phyloP scores from a whole-genome alignment of 768 basidiomycete species.

The Trametes gibbosa region DNA sequence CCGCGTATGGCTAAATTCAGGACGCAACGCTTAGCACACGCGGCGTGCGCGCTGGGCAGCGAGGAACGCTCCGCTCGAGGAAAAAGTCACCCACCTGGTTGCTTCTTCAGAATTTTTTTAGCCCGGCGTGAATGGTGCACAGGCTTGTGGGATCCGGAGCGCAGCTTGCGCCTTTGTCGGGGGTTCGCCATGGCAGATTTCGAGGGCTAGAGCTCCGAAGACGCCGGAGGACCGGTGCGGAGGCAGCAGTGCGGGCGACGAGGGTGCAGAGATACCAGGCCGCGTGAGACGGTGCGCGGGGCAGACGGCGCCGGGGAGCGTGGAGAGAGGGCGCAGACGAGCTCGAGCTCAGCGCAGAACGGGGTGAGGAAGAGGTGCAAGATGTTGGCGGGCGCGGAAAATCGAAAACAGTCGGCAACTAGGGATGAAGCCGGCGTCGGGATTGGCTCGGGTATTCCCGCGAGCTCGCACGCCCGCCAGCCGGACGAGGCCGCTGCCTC shows the following conservation, averaged over 20 bases:
- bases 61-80: background rate
- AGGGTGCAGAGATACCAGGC: conserved; percentile 1
- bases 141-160: conserved; percentile 71
- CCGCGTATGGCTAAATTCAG: conserved; percentile 65
- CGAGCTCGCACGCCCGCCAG: conserved; percentile 11
- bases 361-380: background rate
- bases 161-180: conserved; percentile 83
- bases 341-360: background rate
- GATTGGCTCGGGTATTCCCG: conserved; percentile 15
- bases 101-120: conserved; percentile 75
- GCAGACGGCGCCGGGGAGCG: background rate
- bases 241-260: background rate
- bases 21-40: conserved; percentile 17
- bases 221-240: conserved; percentile 9
- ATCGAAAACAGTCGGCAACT: conserved; percentile 14
- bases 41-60: background rate
- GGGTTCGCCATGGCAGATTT: conserved; percentile 79
- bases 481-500: background rate
- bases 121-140: conserved; percentile 74
- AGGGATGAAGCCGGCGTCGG: conserved; percentile 13
- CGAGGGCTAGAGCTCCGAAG: conserved; percentile 2
- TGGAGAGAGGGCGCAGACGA: background rate
- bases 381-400: background rate
- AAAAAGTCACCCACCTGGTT: conserved; percentile 52
- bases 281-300: background rate